Conservation (phyloP, 2,329 filamentous ascomycete genomes). For the Pseudogymnoascus sp. region DNA sequence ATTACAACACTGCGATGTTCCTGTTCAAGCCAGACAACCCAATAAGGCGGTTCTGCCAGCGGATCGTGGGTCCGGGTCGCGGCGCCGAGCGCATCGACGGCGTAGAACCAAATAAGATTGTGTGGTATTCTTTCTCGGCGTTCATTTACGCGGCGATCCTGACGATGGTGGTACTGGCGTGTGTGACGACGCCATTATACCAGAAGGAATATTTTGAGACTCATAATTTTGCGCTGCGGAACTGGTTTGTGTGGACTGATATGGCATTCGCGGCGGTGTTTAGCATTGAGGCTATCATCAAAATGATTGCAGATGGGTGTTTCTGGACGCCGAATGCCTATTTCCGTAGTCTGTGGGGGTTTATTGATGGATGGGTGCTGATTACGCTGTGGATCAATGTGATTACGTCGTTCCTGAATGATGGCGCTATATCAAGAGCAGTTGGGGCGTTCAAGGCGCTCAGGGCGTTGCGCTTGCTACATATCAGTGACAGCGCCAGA, state of each 20-base stretch:
- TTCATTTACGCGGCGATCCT: slow-evolving; percentile 92
- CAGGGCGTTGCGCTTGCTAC: slow-evolving; percentile 80
- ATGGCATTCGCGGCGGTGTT: slow-evolving; percentile 84
- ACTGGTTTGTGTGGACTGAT: slow-evolving; percentile 96
- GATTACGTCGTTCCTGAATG: slow-evolving; percentile 68
- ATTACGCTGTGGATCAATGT: slow-evolving; percentile 95
- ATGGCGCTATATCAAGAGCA: slow-evolving; percentile 78
- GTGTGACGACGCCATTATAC: slow-evolving; percentile 87
- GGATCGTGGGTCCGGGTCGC: slow-evolving; percentile 82
- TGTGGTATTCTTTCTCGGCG: slow-evolving; percentile 90
- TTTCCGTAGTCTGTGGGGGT: slow-evolving; percentile 90
- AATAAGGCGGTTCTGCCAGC: slow-evolving; percentile 75
- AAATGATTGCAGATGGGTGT: slow-evolving; percentile 89
- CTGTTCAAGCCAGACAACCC: slow-evolving; percentile 74
- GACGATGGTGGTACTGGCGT: slow-evolving; percentile 94
- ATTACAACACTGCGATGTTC: slow-evolving; percentile 87
- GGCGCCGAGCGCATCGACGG: slow-evolving; percentile 83
- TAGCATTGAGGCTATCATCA: slow-evolving; percentile 77
- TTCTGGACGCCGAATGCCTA: slow-evolving; percentile 98
- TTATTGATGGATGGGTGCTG: slow-evolving; percentile 87
- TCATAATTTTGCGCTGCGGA: slow-evolving; percentile 51
- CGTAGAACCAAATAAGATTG: slow-evolving; percentile 74
- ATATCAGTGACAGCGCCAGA: slow-evolving; percentile 90
- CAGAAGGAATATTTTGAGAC: slow-evolving; percentile 77
- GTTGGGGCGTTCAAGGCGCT: slow-evolving; percentile 96